These are phyloP conservation scores for Limnanthes douglasii DNA, from an alignment of 345 rosid species.

Conservation along the genomic window DNA sequence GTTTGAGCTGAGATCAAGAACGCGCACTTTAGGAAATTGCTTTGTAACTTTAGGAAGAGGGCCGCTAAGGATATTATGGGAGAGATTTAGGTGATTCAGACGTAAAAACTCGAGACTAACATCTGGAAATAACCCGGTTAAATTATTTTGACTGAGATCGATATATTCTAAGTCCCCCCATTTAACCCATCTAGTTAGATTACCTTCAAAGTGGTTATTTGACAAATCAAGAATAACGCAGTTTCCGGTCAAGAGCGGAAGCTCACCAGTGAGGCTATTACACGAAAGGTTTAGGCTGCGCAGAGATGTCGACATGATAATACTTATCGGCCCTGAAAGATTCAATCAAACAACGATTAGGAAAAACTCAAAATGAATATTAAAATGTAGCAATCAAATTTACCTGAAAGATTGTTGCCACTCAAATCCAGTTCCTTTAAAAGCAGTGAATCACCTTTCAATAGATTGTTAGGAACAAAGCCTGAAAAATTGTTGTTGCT, in stretches of 20 bases:
- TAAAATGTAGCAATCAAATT: slow-evolving; percentile 3
- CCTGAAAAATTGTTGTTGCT: slow-evolving; percentile 85
- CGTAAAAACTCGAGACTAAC: slow-evolving; percentile 68
- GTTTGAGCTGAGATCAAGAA: slow-evolving; percentile 84
- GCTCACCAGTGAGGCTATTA: slow-evolving; percentile 64
- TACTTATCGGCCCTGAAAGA: slow-evolving; percentile 59
- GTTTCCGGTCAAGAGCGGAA: slow-evolving; percentile 78
- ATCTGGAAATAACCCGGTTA: slow-evolving; percentile 69
- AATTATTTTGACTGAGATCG: slow-evolving; percentile 76
- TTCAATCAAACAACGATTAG: slow-evolving; percentile 3
- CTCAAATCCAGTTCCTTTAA: slow-evolving; percentile 78
- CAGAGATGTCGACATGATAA: slow-evolving; percentile 73
- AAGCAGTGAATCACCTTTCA: slow-evolving; percentile 84
- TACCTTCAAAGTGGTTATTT: slow-evolving; percentile 71
- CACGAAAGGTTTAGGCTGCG: slow-evolving; percentile 64
- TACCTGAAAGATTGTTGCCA: slow-evolving; percentile 92
- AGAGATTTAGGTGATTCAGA: slow-evolving; percentile 74
- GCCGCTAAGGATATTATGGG: slow-evolving; percentile 59
- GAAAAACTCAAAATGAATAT: slow-evolving; percentile 1
- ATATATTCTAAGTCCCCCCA: slow-evolving; percentile 80
- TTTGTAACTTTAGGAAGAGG: slow-evolving; percentile 43
- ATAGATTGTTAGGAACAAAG: slow-evolving; percentile 59
- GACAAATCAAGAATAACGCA: slow-evolving; percentile 78
- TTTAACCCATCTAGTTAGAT: slow-evolving; percentile 48
- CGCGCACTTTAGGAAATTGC: slow-evolving; percentile 62